Evolutionary conservation across 2,329 filamentous ascomycete genomes (phyloP).

Genomic region (Ascomycota sp.): DNA sequence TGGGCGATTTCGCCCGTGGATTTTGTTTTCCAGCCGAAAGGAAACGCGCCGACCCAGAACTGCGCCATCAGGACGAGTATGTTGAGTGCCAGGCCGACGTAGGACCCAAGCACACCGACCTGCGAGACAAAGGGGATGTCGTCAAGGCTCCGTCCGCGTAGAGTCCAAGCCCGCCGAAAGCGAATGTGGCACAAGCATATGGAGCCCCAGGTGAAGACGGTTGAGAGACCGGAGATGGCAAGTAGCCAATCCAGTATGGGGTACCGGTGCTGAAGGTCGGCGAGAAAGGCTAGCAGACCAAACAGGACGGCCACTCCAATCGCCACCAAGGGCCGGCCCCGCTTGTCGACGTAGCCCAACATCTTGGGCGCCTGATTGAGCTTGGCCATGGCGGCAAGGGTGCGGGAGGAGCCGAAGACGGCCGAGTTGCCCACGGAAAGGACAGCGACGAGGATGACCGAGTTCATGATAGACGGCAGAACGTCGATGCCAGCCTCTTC

Average conservation of each 20-base stretch:
- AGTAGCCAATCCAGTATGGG: conserved; percentile 61
- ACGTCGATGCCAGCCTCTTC: conserved; percentile 59
- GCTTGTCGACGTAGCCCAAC: conserved; percentile 60
- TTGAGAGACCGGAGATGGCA: conserved; percentile 48
- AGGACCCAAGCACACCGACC: conserved; percentile 58
- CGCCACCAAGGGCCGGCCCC: conserved; percentile 55
- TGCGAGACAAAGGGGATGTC: conserved; percentile 69
- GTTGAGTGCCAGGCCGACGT: conserved; percentile 57
- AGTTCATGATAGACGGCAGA: conserved; percentile 77
- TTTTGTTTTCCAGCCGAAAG: conserved; percentile 33
- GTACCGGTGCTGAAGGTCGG: conserved; percentile 35
- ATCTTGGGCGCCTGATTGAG: conserved; percentile 61
- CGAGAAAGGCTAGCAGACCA: conserved; percentile 55
- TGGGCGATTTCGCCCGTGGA: conserved; percentile 24
- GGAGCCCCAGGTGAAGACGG: conserved; percentile 59
- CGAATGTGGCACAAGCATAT: conserved; percentile 85
- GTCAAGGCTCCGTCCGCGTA: conserved; percentile 43
- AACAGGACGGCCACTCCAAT: conserved; percentile 44
- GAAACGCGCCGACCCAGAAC: conserved; percentile 71
- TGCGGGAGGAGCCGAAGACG: conserved; percentile 77
- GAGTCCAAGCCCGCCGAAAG: conserved; percentile 61
- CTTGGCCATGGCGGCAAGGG: conserved; percentile 71
- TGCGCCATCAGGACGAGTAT: conserved; percentile 55
- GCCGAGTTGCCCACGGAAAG: conserved; percentile 80
- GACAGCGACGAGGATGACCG: conserved; percentile 78